These are phyloP conservation scores for Euphorbia peplus DNA, from an alignment of 345 rosid genomes.

Conservation along the genomic window DNA sequence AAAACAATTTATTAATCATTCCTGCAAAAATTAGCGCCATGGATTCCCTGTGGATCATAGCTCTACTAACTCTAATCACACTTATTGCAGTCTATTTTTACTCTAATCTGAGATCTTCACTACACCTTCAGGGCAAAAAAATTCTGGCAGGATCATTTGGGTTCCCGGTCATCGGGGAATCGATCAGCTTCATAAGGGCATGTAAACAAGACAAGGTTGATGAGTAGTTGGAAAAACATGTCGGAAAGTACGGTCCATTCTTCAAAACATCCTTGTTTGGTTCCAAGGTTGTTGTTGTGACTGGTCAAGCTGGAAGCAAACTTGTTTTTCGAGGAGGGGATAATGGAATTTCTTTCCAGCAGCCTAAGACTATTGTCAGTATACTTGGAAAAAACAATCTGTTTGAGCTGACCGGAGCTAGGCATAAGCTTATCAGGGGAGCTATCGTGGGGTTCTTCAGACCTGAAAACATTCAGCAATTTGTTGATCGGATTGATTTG, in stretches of 20 bases:
- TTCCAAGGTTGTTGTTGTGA: conserved; percentile 18
- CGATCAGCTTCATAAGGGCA: conserved; percentile 23
- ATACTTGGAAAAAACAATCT: not conserved
- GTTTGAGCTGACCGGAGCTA: not conserved
- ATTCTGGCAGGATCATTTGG: conserved; percentile 28
- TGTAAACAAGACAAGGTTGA: conserved; percentile 12
- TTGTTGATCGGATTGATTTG: not conserved
- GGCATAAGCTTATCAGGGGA: not conserved
- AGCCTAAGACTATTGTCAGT: not conserved
- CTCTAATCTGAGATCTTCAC: not conserved
- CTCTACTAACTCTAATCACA: not conserved
- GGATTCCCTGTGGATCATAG: not conserved
- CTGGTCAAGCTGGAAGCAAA: conserved; percentile 23
- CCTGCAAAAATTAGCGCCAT: too few species aligned
- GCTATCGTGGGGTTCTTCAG: not conserved
- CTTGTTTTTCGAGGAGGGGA: conserved; percentile 20
- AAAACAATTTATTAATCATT: too few species aligned
- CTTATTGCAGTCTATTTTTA: not conserved
- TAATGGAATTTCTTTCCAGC: conserved; percentile 12
- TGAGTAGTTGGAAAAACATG: conserved; percentile 22
- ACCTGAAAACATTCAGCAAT: not conserved
- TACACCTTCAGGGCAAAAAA: not conserved
- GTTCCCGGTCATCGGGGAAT: conserved; percentile 29
- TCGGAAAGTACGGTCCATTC: conserved; percentile 21
- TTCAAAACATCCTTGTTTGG: conserved; percentile 33